These are phyloP conservation scores for Immersiella caudata DNA, from an alignment of 495 filamentous ascomycete genomes.

Conservation along the genomic window DNA sequence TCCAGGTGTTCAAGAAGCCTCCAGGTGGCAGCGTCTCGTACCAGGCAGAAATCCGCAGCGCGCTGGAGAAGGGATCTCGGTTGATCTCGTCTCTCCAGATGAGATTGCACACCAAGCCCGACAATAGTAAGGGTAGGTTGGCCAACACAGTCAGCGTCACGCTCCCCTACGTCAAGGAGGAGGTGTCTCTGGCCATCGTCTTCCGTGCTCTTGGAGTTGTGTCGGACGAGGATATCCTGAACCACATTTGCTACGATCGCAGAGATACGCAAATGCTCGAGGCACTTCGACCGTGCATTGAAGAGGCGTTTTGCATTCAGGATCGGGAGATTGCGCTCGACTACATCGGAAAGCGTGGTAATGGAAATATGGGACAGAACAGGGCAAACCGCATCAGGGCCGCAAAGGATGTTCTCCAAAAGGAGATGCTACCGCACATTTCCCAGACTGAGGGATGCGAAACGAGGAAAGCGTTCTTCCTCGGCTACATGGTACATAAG, in stretches of 20 bases:
- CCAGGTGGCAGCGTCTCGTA: conserved; percentile 84
- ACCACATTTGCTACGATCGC: conserved; percentile 94
- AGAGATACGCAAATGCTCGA: conserved; percentile 97
- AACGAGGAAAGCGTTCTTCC: conserved; percentile 95
- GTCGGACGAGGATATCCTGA: conserved; percentile 96
- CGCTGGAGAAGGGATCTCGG: conserved; percentile 92
- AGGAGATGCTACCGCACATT: conserved; percentile 94
- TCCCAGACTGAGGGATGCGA: conserved; percentile 96
- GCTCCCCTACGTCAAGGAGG: conserved; percentile 88
- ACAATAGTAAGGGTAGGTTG: conserved; percentile 72
- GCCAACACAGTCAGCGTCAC: conserved; percentile 87
- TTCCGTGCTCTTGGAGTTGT: conserved; percentile 96
- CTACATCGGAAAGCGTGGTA: conserved; percentile 87
- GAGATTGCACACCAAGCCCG: conserved; percentile 83
- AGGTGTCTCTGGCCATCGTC: conserved; percentile 90
- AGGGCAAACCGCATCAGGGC: conserved; percentile 87
- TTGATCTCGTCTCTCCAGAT: conserved; percentile 88
- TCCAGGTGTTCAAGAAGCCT: conserved; percentile 98
- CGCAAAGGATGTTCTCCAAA: conserved; percentile 91
- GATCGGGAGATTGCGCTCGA: conserved; percentile 94
- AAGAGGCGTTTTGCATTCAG: conserved; percentile 94
- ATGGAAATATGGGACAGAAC: conserved; percentile 66
- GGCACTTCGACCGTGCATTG: conserved; percentile 93
- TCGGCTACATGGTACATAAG: conserved; percentile 97
- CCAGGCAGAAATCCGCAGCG: conserved; percentile 93